Evolutionary conservation across 139 green algal species (phyloP), one percentile per base, ranked within the genome.

Genomic region (Edaphochlamys debaryana): DNA sequence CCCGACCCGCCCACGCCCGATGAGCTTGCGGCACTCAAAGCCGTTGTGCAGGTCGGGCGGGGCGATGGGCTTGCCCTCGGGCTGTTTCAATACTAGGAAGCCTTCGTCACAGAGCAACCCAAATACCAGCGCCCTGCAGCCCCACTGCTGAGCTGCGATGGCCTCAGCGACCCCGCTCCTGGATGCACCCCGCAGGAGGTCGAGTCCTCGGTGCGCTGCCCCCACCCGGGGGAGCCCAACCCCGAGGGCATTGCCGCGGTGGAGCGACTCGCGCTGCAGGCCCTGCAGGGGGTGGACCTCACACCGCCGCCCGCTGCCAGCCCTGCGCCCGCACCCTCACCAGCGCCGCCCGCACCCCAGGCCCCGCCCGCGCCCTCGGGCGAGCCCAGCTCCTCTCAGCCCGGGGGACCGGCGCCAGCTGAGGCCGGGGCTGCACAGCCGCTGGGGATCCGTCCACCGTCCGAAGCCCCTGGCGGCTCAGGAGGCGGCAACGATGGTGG

Each of bases 201-300:
- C 48, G n/a, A 17, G 30, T n/a, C 48, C 23, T 45, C 70, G 4
- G 36, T 32, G 15, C 45, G 32, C 19, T 78, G 66, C 45, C 32
- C 52, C 20, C 72, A 79, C 72, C 1, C 34, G 1, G 72, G 72
- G 4, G 34, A 68, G 32, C 72, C 72, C 52, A 67, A 37, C 8
- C 34, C 27, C 3, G 72, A 79, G 72, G 72, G 72, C 50, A 36
- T 79, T 25, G 54, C 72, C 36, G 72, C 72, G 27, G 72, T 79
- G 54, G 72, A 79, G 72, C 52, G 20, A 36, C 72, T 79, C 36
- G 72, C 72, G 52, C 72, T 68, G 56, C 72, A 79, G 72, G 72
- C 72, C 13, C n/a, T 79, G 15, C 52, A 17, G 25, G 72, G 50
- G 29, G 45, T 79, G 29, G 52, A 79, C 72, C 54, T 79, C 11